These are phyloP conservation scores for Metarhizium anisopliae DNA, from an alignment of 2,329 filamentous ascomycete genomes.

Conservation along the genomic window DNA sequence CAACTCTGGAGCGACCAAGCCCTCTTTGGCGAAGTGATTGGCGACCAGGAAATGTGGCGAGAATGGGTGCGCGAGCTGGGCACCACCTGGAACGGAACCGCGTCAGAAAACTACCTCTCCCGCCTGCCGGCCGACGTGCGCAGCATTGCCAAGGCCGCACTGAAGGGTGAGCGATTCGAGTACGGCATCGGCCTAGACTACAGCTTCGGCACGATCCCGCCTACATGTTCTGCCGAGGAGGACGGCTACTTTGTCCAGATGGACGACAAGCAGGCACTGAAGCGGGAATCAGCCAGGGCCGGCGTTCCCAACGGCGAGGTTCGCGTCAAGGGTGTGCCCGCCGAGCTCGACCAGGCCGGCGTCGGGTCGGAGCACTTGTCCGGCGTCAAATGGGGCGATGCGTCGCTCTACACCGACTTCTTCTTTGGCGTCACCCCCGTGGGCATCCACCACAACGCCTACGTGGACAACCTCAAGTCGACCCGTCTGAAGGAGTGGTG, in stretches of 20 bases:
- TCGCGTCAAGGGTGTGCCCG: slow-evolving; percentile 18
- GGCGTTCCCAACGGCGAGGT: slow-evolving; percentile 6
- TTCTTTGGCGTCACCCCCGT: slow-evolving; percentile 26
- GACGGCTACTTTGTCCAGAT: slow-evolving; percentile 25
- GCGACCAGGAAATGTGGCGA: slow-evolving; percentile 29
- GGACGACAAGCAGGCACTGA: slow-evolving; percentile 14
- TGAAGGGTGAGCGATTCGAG: slow-evolving; percentile 23
- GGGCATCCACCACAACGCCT: slow-evolving; percentile 29
- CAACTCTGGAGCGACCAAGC: slow-evolving; percentile 29
- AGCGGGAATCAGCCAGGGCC: slow-evolving; percentile 17
- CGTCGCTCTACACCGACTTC: slow-evolving; percentile 27
- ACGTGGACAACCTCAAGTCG: slow-evolving; percentile 21
- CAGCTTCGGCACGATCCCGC: slow-evolving; percentile 25
- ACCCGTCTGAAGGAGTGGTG: slow-evolving; percentile 25
- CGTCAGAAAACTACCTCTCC: slow-evolving; percentile 7
- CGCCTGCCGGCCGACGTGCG: slow-evolving; percentile 12
- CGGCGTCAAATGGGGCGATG: slow-evolving; percentile 19
- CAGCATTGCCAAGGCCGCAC: slow-evolving; percentile 17
- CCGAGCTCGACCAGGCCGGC: slow-evolving; percentile 13
- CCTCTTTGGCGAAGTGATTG: slow-evolving; percentile 27
- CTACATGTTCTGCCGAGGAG: slow-evolving; percentile 21
- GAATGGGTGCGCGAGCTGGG: slow-evolving; percentile 20
- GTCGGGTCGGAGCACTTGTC: neutral
- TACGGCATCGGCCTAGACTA: slow-evolving; percentile 31
- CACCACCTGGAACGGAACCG: slow-evolving; percentile 22